Evolutionary conservation across 495 filamentous ascomycete genomes (phyloP).

Genomic region (Tuber magnatum): DNA sequence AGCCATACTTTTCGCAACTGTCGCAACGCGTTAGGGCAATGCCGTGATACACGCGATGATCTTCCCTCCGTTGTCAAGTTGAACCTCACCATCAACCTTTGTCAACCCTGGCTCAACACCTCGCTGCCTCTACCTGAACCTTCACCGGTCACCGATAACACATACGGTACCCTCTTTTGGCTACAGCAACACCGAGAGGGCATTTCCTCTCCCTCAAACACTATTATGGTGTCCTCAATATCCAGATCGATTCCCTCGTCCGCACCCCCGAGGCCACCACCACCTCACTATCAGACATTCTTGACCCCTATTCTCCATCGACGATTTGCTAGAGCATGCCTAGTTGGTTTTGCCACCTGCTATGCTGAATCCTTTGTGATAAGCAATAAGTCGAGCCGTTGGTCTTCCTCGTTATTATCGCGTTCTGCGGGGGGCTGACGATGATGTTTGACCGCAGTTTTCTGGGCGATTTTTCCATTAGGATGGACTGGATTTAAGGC

Average conservation of each 20-base stretch:
- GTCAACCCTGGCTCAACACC: background rate
- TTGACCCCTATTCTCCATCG: slow-evolving; percentile 82
- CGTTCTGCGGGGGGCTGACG: slow-evolving; percentile 7
- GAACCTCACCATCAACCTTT: background rate
- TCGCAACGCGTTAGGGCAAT: background rate
- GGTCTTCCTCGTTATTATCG: slow-evolving; percentile 15
- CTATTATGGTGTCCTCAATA: slow-evolving; percentile 39
- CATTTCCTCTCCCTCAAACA: slow-evolving; percentile 11
- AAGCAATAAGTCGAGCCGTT: slow-evolving; percentile 45
- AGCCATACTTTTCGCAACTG: background rate
- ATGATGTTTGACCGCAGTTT: slow-evolving; percentile 47
- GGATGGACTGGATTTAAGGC: slow-evolving; percentile 67
- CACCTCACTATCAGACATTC: slow-evolving; percentile 72
- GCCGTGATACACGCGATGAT: background rate
- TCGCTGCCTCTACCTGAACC: background rate
- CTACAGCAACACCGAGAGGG: background rate
- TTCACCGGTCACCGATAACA: background rate
- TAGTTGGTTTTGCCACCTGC: slow-evolving; percentile 58
- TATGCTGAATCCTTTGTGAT: slow-evolving; percentile 68
- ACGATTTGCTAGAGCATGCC: slow-evolving; percentile 69
- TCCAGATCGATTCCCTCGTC: slow-evolving; percentile 39
- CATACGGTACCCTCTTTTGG: background rate
- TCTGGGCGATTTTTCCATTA: slow-evolving; percentile 83
- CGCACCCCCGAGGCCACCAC: slow-evolving; percentile 25
- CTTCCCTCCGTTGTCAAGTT: background rate